These are phyloP conservation scores for Hirsutella thompsonii DNA, from an alignment of 2,329 filamentous ascomycete species.

Conservation along the genomic window DNA sequence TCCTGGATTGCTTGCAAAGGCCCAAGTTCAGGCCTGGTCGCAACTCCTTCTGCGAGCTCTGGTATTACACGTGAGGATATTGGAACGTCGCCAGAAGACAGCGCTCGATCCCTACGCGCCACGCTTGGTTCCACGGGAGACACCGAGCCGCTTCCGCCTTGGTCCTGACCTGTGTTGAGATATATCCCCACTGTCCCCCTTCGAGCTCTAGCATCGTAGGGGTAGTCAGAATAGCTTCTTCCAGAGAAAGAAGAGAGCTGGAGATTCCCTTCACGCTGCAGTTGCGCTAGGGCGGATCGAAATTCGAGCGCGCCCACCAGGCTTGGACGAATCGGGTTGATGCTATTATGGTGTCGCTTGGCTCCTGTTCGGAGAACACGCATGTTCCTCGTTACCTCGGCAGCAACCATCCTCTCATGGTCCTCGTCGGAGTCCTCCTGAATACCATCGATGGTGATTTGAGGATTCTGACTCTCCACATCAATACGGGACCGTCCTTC, in stretches of 20 bases:
- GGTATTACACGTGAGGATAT: slow-evolving; percentile 6
- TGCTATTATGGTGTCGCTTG: slow-evolving; percentile 46
- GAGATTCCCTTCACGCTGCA: slow-evolving; percentile 71
- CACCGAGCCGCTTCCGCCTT: slow-evolving; percentile 1
- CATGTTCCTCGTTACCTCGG: slow-evolving; percentile 89
- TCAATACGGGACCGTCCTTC: slow-evolving; percentile 35
- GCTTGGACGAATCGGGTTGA: slow-evolving; percentile 83
- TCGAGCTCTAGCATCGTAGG: slow-evolving; percentile 11
- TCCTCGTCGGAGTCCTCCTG: slow-evolving; percentile 37
- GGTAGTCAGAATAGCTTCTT: slow-evolving; percentile 36
- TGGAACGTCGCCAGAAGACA: slow-evolving; percentile 31
- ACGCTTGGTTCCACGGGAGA: slow-evolving; percentile 2
- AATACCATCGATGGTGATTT: slow-evolving; percentile 17
- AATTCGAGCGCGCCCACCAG: slow-evolving; percentile 91
- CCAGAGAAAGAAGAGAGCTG: slow-evolving; percentile 56
- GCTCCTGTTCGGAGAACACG: slow-evolving; percentile 56
- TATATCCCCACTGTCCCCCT: slow-evolving; percentile 15
- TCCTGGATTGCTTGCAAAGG: slow-evolving; percentile 4
- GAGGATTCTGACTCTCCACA: slow-evolving; percentile 22
- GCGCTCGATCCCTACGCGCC: slow-evolving; percentile 21
- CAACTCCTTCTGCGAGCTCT: slow-evolving; percentile 6
- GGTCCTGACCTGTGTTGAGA: slow-evolving; percentile 8
- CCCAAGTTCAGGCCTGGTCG: neutral
- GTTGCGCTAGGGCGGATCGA: slow-evolving; percentile 73
- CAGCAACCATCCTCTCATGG: slow-evolving; percentile 53